phyloP scores from a whole-genome alignment of 2,329 filamentous ascomycete species.

The Fusarium mundagurra region DNA sequence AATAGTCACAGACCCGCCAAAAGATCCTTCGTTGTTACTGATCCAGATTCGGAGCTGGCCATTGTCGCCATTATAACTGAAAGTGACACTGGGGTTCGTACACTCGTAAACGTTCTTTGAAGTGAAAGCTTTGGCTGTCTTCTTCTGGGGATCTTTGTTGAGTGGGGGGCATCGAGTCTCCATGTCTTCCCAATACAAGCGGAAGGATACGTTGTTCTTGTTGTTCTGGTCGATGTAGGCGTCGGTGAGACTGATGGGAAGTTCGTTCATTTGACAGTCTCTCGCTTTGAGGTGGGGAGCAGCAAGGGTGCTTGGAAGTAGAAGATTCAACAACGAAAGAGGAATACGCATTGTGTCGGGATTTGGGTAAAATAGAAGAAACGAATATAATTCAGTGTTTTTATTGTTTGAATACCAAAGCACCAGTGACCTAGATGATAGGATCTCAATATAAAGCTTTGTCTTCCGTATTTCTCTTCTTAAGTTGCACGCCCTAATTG shows the following conservation, averaged over 20 bases:
- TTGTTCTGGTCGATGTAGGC: background rate
- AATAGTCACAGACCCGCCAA: background rate
- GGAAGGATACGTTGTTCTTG: background rate
- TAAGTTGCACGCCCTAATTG: background rate
- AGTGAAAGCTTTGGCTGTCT: background rate
- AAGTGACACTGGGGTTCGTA: background rate
- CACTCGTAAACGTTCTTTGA: background rate
- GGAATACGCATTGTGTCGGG: background rate
- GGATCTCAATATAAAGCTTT: background rate
- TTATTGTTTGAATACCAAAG: rapidly evolving
- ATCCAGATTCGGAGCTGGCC: background rate
- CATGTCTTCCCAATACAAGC: background rate
- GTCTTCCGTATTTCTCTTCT: background rate
- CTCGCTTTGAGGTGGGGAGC: background rate
- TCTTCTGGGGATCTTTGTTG: background rate
- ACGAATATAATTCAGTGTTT: background rate
- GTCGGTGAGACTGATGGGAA: background rate
- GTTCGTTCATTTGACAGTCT: background rate
- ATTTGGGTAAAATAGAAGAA: background rate
- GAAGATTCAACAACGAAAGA: background rate
- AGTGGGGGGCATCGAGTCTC: background rate
- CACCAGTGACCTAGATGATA: rapidly evolving
- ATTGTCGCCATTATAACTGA: background rate
- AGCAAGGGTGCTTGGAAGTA: background rate
- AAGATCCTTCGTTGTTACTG: background rate